Evolutionary conservation across 352 stramenopile species (phyloP).

Genomic region (Saprolegnia diclina): DNA sequence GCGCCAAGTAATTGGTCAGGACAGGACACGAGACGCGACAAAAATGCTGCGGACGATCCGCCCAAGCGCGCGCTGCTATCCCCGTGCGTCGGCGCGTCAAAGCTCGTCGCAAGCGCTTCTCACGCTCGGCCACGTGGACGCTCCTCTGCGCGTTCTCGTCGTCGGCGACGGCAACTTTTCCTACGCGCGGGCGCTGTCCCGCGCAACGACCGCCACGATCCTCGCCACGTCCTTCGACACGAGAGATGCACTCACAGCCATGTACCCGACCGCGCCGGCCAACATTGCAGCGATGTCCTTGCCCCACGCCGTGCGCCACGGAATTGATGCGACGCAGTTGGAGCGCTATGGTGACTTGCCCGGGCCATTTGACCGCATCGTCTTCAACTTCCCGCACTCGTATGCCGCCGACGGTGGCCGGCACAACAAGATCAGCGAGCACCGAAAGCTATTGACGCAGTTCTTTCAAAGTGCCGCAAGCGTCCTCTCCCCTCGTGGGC

Average conservation of each 20-base stretch:
- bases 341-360: conserved; percentile 32
- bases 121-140: not conserved
- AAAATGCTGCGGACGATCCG: not conserved
- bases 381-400: conserved; percentile 83
- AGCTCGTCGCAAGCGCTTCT: not conserved
- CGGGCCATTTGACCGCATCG: conserved; percentile 54
- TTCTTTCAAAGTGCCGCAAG: conserved; percentile 64
- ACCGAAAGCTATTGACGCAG: conserved; percentile 61
- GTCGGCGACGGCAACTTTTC: conserved; percentile 85
- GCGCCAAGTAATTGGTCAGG: not conserved
- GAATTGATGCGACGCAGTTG: conserved; percentile 62
- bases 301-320: conserved; percentile 43
- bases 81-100: too few relatives aligned
- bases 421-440: conserved; percentile 79
- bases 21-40: not conserved
- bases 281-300: conserved; percentile 47
- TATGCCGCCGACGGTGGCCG: conserved; percentile 61
- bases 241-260: conserved; percentile 47
- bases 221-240: conserved; percentile 65
- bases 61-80: not conserved
- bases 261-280: conserved; percentile 55
- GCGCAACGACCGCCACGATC: conserved; percentile 38
- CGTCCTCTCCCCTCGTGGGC: conserved; percentile 45
- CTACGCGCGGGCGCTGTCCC: conserved; percentile 37
- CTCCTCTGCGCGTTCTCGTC: conserved; percentile 44